Conservation (phyloP, 129 eudicot species). For the Chrysanthemum makinoi region DNA sequence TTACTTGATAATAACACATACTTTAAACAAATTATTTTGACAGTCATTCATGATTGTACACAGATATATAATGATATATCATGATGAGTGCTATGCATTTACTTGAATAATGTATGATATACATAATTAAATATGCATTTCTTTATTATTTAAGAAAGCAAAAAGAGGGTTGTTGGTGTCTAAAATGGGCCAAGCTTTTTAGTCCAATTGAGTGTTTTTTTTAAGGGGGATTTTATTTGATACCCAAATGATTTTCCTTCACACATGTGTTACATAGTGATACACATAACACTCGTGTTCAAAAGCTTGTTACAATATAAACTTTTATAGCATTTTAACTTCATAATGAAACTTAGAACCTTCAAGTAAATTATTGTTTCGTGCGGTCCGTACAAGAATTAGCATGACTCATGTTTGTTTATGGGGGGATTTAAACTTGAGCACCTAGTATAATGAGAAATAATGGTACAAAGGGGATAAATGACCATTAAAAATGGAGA, state of each 20-base stretch:
- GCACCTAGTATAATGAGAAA: conserved; percentile 20
- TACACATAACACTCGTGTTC: not conserved
- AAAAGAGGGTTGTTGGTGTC: not conserved
- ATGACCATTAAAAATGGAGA: conserved; percentile 20
- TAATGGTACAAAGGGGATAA: conserved; percentile 25
- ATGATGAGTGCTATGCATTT: not conserved
- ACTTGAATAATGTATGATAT: not conserved
- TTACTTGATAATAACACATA: not conserved
- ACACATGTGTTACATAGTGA: not conserved
- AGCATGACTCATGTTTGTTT: conserved; percentile 10
- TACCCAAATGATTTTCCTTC: not conserved
- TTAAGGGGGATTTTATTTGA: not conserved
- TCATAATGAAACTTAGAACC: not conserved
- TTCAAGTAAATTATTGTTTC: not conserved
- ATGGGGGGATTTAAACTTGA: conserved; percentile 11
- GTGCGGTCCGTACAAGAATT: conserved; percentile 8
- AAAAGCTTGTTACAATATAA: too few species aligned
- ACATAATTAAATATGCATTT: not conserved
- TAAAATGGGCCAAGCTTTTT: conserved; percentile 5
- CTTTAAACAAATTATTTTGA: not conserved
- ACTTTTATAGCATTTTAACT: too few species aligned
- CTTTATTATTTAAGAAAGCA: not conserved
- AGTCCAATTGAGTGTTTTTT: not conserved
- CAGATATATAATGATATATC: not conserved
- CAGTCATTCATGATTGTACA: not conserved